A percentile compares a stretch with the other conserved stretches of the same genome.
Conservation (phyloP, 805 yeast genomes). For the Candida sphagnicola region DNA sequence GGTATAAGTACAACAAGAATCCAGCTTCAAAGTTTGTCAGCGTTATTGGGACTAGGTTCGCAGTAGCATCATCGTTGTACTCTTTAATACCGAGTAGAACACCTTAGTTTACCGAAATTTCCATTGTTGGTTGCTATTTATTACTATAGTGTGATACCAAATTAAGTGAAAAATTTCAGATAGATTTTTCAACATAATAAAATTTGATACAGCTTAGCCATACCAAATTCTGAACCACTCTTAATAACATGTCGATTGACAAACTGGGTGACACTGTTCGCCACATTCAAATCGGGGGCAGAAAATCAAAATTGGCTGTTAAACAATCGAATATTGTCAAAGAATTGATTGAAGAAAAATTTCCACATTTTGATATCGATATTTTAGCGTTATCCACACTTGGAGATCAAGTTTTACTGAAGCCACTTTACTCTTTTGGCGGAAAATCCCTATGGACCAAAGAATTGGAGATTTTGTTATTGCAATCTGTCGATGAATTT, state of each 20-base stretch:
- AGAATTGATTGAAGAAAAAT: constrained; percentile 49
- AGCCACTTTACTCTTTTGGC: constrained; percentile 90
- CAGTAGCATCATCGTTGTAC: too few species aligned
- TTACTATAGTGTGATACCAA: too few species aligned
- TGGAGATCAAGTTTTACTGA: constrained; percentile 83
- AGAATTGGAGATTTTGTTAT: constrained; percentile 78
- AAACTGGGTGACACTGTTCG: neutral
- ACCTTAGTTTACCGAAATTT: too few species aligned
- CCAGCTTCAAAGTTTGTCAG: too few species aligned
- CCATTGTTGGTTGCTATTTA: too few species aligned
- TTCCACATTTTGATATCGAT: constrained; percentile 67
- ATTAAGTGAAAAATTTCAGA: too few species aligned
- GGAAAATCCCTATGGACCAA: constrained; percentile 97
- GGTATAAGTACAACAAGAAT: too few species aligned
- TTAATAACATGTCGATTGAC: neutral
- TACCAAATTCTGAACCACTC: too few species aligned
- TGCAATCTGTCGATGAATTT: constrained; percentile 55
- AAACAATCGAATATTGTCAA: constrained; percentile 78
- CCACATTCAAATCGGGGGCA: constrained; percentile 69
- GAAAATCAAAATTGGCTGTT: constrained; percentile 85
- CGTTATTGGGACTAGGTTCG: too few species aligned
- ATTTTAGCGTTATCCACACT: constrained; percentile 78
- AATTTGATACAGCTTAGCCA: too few species aligned
- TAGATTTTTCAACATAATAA: too few species aligned
- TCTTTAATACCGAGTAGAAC: too few species aligned